Conservation (phyloP, 169 alveolate species). For the Eimeria maxima region DNA sequence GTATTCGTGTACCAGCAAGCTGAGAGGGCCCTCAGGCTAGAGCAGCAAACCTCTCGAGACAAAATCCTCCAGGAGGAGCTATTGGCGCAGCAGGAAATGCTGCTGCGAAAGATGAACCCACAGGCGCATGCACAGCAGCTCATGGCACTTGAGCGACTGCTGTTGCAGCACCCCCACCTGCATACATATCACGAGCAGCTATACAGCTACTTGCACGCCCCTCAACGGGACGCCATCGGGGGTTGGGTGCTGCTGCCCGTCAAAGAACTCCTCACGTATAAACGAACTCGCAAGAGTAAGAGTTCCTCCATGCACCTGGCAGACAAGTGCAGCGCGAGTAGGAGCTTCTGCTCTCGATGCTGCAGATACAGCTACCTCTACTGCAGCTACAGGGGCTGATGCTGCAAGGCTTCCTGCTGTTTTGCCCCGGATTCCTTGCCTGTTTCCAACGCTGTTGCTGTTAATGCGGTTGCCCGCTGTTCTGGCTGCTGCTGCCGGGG, state of each 20-base stretch:
- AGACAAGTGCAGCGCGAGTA: background rate
- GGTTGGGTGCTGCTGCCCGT: constrained; percentile 50
- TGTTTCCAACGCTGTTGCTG: background rate
- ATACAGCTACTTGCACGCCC: constrained; percentile 9
- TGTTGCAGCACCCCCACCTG: constrained; percentile 55
- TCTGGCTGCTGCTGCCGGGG: background rate
- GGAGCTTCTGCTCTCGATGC: background rate
- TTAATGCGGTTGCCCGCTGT: background rate
- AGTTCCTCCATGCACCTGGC: background rate
- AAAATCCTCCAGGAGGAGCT: constrained; percentile 38
- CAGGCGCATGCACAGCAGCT: background rate
- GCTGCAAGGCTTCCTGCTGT: too few species aligned
- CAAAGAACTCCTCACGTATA: constrained; percentile 27
- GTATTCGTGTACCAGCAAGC: constrained; percentile 3
- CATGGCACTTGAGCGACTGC: constrained; percentile 35
- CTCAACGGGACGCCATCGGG: constrained; percentile 41
- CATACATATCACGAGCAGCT: constrained; percentile 7
- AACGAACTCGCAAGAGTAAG: constrained; percentile 29
- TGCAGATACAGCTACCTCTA: too few species aligned
- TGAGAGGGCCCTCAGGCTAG: constrained; percentile 63
- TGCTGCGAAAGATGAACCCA: constrained; percentile 40
- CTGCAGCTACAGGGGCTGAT: background rate
- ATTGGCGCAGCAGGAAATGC: constrained; percentile 54
- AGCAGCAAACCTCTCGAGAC: constrained; percentile 53
- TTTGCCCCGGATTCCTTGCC: background rate